Percentiles rank a stretch among this genome's conserved stretches.
These are phyloP conservation scores for Discostella stelligeroides DNA, from an alignment of 108 stramenopile species.

Conservation along the genomic window DNA sequence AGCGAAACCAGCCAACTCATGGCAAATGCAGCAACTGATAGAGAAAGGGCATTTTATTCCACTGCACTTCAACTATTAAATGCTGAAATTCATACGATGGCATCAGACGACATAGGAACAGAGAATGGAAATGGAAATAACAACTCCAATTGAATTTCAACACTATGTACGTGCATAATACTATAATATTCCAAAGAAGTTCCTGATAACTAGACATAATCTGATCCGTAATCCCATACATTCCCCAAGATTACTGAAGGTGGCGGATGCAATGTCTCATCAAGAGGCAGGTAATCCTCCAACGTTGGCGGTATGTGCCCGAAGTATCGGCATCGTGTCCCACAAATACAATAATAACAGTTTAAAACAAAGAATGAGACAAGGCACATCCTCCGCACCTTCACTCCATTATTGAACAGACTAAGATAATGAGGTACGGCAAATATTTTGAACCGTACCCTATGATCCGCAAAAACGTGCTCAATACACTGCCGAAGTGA, in stretches of 20 bases:
- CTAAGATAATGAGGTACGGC: neutral
- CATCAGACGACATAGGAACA: no score
- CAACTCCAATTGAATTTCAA: no score
- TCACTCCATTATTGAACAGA: neutral
- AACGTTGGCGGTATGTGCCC: neutral
- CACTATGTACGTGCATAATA: no score
- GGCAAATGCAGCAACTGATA: no score
- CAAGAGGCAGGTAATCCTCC: neutral
- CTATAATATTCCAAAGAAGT: no score
- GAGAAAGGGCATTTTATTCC: no score
- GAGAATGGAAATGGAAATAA: no score
- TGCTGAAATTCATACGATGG: no score
- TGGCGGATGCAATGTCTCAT: neutral
- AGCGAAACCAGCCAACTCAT: no score
- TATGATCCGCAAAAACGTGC: neutral
- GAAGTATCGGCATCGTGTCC: neutral
- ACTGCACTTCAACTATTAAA: no score
- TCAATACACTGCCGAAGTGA: conserved; percentile 6
- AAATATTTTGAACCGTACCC: neutral
- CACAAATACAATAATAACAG: conserved; percentile 7
- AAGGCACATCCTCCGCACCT: neutral
- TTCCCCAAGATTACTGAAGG: conserved; percentile 1
- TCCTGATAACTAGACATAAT: no score
- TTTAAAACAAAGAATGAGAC: neutral
- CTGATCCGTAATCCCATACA: neutral